Percentiles rank a stretch among this genome's conserved stretches.
Evolutionary conservation across 2,329 filamentous ascomycete species (phyloP).

Genomic region (Penicillium concentricum): DNA sequence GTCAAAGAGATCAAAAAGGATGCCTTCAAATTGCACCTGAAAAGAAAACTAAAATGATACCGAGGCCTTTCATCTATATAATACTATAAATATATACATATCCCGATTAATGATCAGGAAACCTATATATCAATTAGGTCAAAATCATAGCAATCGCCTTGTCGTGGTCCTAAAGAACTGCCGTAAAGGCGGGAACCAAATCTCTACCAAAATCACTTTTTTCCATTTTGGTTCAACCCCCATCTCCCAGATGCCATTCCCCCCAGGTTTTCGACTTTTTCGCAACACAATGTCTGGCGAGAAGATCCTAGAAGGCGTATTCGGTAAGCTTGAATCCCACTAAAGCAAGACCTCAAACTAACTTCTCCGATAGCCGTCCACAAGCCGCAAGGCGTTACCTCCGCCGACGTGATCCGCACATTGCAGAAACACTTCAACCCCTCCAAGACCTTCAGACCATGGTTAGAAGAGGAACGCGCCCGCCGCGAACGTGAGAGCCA

Average conservation of each 20-base stretch:
- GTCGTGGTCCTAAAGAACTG: background rate
- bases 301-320: conserved; percentile 62
- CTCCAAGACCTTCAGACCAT: conserved; percentile 75
- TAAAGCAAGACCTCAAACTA: conserved; percentile 1
- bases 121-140: background rate
- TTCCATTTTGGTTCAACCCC: conserved; percentile 4
- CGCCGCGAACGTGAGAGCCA: conserved; percentile 58
- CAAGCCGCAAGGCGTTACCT: conserved; percentile 84
- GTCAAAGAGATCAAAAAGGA: background rate
- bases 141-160: background rate
- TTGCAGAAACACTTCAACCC: conserved; percentile 81
- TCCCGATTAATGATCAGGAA: background rate
- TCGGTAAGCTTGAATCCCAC: conserved; percentile 48
- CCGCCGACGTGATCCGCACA: conserved; percentile 85
- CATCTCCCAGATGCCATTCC: conserved; percentile 32
- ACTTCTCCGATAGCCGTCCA: conserved; percentile 67
- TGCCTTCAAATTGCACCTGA: background rate
- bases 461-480: conserved; percentile 64
- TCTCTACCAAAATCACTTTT: conserved; percentile 10
- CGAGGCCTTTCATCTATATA: background rate
- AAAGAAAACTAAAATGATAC: background rate
- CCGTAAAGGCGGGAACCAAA: conserved; percentile 5
- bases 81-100: background rate
- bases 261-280: conserved; percentile 29
- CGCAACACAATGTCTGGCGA: conserved; percentile 41